These are phyloP conservation scores for Tetrapyrgos nigripes DNA, from an alignment of 1,284 basidiomycete species.

Conservation along the genomic window DNA sequence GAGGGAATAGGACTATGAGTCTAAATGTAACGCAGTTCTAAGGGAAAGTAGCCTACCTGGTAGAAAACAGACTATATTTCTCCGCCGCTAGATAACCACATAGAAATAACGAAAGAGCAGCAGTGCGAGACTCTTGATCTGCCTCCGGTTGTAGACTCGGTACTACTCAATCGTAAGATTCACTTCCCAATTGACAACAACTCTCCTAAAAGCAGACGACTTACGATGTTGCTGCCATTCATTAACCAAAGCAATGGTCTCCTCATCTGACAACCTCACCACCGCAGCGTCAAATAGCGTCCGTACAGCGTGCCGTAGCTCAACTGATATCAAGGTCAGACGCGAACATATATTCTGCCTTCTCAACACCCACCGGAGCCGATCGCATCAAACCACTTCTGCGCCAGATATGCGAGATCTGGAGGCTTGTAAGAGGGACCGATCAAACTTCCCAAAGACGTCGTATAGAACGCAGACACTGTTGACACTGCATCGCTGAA, in stretches of 20 bases:
- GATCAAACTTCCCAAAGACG: slow-evolving; percentile 65
- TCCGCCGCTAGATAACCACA: slow-evolving; percentile 87
- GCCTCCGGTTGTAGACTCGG: slow-evolving; percentile 67
- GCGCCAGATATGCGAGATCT: slow-evolving; percentile 74
- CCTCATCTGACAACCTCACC: slow-evolving; percentile 68
- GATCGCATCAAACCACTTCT: slow-evolving; percentile 73
- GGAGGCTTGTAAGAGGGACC: slow-evolving; percentile 69
- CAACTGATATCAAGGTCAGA: slow-evolving; percentile 48
- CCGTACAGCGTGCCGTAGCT: slow-evolving; percentile 78
- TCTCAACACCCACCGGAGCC: slow-evolving; percentile 60
- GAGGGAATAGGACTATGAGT: background rate
- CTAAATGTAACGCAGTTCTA: background rate
- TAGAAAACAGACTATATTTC: slow-evolving; percentile 79
- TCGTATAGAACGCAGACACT: slow-evolving; percentile 80
- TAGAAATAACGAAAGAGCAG: slow-evolving; percentile 78
- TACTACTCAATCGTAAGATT: slow-evolving; percentile 51
- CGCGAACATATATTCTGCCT: no score
- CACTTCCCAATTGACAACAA: background rate
- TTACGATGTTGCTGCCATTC: slow-evolving; percentile 74
- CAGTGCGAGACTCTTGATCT: slow-evolving; percentile 56
- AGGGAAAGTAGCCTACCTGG: slow-evolving; percentile 56
- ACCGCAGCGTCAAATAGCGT: slow-evolving; percentile 80
- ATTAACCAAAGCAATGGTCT: slow-evolving; percentile 66
- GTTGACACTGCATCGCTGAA: slow-evolving; percentile 69
- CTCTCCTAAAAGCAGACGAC: slow-evolving; percentile 32